Percentiles rank a stretch among this genome's conserved stretches.
These are phyloP conservation scores for Drechslerella dactyloides DNA, from an alignment of 2,329 filamentous ascomycete species.

Conservation along the genomic window DNA sequence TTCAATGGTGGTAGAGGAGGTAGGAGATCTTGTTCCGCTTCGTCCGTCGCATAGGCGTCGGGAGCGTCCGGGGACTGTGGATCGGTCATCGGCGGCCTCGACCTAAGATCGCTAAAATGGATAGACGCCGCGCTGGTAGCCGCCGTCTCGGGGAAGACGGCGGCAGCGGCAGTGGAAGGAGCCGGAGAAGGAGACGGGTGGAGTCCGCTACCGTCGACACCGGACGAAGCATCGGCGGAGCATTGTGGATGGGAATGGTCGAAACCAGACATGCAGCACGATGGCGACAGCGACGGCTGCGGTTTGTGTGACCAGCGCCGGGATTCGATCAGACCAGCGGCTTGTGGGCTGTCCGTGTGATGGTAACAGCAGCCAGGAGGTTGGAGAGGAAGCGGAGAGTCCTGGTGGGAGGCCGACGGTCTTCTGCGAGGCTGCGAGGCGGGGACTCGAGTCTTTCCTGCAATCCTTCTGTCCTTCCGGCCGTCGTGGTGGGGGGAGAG, in stretches of 20 bases:
- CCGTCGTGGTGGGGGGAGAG: neutral
- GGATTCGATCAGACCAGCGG: neutral
- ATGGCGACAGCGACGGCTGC: slow-evolving; percentile 30
- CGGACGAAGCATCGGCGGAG: slow-evolving; percentile 46
- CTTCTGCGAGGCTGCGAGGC: slow-evolving; percentile 8
- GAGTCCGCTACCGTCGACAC: slow-evolving; percentile 48
- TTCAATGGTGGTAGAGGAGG: slow-evolving; percentile 34
- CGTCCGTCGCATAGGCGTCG: slow-evolving; percentile 22
- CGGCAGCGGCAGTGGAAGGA: slow-evolving; percentile 8
- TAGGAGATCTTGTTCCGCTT: slow-evolving; percentile 20
- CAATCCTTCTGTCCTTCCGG: neutral
- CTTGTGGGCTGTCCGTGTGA: neutral
- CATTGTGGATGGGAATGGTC: slow-evolving; percentile 38
- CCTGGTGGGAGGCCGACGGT: neutral
- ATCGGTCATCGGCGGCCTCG: slow-evolving; percentile 22
- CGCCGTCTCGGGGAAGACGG: slow-evolving; percentile 9
- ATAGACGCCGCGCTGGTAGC: slow-evolving; percentile 7
- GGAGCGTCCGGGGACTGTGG: slow-evolving; percentile 26
- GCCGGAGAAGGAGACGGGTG: slow-evolving; percentile 12
- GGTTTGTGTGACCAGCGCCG: slow-evolving; percentile 12
- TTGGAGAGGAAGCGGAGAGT: neutral
- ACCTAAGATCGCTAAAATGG: slow-evolving; percentile 11
- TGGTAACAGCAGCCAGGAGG: slow-evolving; percentile 5
- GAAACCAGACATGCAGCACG: slow-evolving; percentile 47
- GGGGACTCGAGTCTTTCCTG: neutral